Base-by-base conservation (phyloP, 306 rosid genomes). In the Nissolia schottii region DNA sequence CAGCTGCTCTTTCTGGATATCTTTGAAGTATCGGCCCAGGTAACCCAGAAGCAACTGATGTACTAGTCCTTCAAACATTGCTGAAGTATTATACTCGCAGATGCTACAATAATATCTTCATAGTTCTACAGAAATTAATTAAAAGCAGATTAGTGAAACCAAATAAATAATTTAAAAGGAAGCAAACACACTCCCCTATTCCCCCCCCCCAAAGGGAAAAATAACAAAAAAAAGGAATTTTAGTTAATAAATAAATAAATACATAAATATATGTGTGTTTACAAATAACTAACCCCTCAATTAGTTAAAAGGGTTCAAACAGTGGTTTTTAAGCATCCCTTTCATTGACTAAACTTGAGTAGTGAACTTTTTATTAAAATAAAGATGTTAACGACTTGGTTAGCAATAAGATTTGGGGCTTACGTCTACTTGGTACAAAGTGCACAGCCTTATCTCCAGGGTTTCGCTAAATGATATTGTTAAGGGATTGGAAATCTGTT, bases 31-130 rank as follows among this genome's bases (percentile, higher is more conserved):
- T 60, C 85, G 88, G 12, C 97, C 90, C 14, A 93, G 71, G 79
- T 88, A 93, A 23, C 98, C 98, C 57, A 85, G 75, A 67, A 93
- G 92, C 68, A 93, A 74, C 84, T 86, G 97, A 25, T 86, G 81
- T 61, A 91, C 93, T 57, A 90, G 81, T 6, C 93, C 86, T 75
- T 93, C 98, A 71, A 93, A 80, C 98, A 93, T 93, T 82, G 78
- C 71, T 53, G 73, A 12, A 27, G 29, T 70, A 46, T 32, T 70
- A 20, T 51, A 74, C 75, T 51, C 51, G 27, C 57, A 6, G 64
- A 27, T 31, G 6, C 74, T 70, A 12, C 81, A 57, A 70, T 61
- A 70, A 61, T 49, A 57, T 23, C 56, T 18, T 13, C 56, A 45
- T 58, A n/a, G 60, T 64, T 65, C 35, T 29, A 53, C 84, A 71